Evolutionary conservation across 306 rosid genomes (phyloP), one percentile per base, ranked within the genome.

Genomic region (Rosa multiflora): DNA sequence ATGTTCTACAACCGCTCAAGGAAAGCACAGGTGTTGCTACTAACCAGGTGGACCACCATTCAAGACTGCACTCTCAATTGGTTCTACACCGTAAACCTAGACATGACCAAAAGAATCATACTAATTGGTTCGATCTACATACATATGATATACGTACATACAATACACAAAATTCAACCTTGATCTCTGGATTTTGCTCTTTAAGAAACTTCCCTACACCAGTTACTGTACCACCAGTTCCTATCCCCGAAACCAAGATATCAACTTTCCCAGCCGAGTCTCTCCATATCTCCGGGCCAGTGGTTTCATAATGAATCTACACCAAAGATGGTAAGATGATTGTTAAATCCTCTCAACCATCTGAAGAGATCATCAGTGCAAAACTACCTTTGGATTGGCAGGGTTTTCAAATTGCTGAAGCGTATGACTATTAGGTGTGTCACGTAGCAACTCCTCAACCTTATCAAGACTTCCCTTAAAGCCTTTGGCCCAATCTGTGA

Each of bases 231-330:
- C 97, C 99, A 52, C 94, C 97, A 1, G 99, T 89, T 77, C 99
- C 97, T 69, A 94, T 83, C 75, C 95, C 97, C 6, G 97, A 83
- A 66, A 91, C 93, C 49, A 94, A 83, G 48, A 78, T 87, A 78
- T 89, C 97, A 75, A 92, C 77, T 88, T 85, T 91, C 76, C 81
- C 95, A 80, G 78, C 88, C 0, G 95, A 83, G 81, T 89, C 97
- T 88, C 84, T 89, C 99, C 99, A 91, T 78, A 91, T 91, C 90
- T 94, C 97, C 5, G 91, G 94, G 74, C 97, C 97, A 23, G 97
- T 92, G 74, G 97, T 89, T 69, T 92, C 97, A 43, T 92, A 94
- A 87, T 94, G 97, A 84, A 84, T 86, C 97, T 92, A 80, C 58
- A 72, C 15, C 69, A 67, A 81, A 47, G 58, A 70, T 6, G 58